Evolutionary conservation across 2,329 filamentous ascomycete species (phyloP), one percentile per base, ranked within the genome.

Genomic region (Exophiala mesophila): DNA sequence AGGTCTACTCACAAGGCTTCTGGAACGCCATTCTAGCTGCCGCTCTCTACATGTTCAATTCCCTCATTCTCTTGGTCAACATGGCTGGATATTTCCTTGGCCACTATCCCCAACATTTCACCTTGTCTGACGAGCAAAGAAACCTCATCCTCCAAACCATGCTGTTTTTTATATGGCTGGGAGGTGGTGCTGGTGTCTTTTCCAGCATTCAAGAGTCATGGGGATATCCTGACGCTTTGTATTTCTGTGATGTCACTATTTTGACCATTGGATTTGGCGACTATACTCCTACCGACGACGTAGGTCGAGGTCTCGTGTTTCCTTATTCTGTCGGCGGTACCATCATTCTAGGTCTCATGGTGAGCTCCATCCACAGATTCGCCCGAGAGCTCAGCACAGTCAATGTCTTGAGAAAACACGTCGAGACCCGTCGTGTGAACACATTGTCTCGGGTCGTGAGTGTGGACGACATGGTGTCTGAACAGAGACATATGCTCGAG

Each of bases 121-220:
- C 74, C 3, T 71, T 95, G 17, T 89, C 84, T 0, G 77, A 82
- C 39, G 83, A 83, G 47, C 89, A 96, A 62, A 77, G 89, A 7
- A 95, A 87, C 0, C 69, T 96, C 16, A 95, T 96, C 71, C 66
- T 95, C 19, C 89, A 96, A 63, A 94, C 88, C 1, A 94, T 94
- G 63, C 69, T 85, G 41, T 86, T 94, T 58, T 81, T 94, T 38
- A 66, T 86, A 35, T 95, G 92, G 70, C 69, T 96, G 0, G 79
- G 85, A 0, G 64, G 88, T 2, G 89, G 89, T 1, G 87, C 83
- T 0, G 76, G 82, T 0, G 67, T 94, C 0, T 95, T 92, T 58
- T 78, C 79, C 4, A 69, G 69, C 2, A 73, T 92, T 3, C 83
- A 94, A 48, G 73, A 66, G 3, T 10, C 19, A 20, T 52, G 52